A percentile compares a stretch with the other conserved stretches of the same genome.
phyloP scores from a whole-genome alignment of 305 asterid genomes.

The Ajuga reptans region DNA sequence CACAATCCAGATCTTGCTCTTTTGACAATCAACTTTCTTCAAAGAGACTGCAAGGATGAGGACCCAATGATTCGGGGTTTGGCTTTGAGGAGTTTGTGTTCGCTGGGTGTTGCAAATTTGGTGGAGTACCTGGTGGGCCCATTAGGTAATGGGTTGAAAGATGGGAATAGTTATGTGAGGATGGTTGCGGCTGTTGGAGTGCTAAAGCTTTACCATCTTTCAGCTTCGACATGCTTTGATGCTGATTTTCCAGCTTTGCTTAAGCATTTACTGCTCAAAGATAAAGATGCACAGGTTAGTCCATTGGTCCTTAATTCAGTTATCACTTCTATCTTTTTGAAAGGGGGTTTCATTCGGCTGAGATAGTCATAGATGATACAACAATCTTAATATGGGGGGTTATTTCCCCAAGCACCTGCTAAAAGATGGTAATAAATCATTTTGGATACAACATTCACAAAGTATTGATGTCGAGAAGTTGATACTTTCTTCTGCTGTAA shows the following conservation, averaged over 20 bases:
- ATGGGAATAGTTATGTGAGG: slow-evolving; percentile 84
- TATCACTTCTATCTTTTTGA: not conserved
- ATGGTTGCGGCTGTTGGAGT: slow-evolving; percentile 86
- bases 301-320: slow-evolving; percentile 12
- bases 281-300: slow-evolving; percentile 88
- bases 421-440: not conserved
- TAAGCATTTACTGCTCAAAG: slow-evolving; percentile 89
- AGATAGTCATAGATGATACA: not conserved
- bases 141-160: slow-evolving; percentile 77
- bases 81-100: slow-evolving; percentile 95
- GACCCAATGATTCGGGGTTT: slow-evolving; percentile 99
- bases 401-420: not conserved
- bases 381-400: not conserved
- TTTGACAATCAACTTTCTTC: slow-evolving; percentile 92
- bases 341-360: not conserved
- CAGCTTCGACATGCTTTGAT: slow-evolving; percentile 81
- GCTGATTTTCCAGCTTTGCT: slow-evolving; percentile 79
- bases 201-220: slow-evolving; percentile 82
- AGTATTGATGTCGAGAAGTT: not conserved
- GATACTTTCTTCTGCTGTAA: slow-evolving; percentile 14
- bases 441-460: not conserved
- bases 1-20: slow-evolving; percentile 94
- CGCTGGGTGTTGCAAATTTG: slow-evolving; percentile 89
- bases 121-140: slow-evolving; percentile 99
- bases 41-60: slow-evolving; percentile 98